These are phyloP conservation scores for Amesomyces nigricolor DNA, from an alignment of 2,329 filamentous ascomycete genomes.

Conservation along the genomic window DNA sequence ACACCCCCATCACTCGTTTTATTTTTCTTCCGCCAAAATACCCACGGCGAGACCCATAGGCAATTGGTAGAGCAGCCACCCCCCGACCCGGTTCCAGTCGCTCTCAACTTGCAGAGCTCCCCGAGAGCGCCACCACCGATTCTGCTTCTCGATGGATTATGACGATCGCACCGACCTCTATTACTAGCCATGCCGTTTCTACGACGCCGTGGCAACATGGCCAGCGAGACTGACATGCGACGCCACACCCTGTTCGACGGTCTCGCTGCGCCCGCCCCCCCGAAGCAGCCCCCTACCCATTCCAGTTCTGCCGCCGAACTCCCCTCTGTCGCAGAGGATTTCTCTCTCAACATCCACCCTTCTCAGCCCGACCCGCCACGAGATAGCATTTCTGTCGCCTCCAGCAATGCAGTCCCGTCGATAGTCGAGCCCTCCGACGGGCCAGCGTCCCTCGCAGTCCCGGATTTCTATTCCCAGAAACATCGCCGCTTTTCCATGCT, in stretches of 20 bases:
- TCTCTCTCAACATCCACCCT: constrained; percentile 25
- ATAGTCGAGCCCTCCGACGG: constrained; percentile 30
- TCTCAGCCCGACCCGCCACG: constrained; percentile 30
- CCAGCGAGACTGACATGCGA: constrained; percentile 55
- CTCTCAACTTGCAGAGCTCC: constrained; percentile 6
- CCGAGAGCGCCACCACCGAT: constrained; percentile 3
- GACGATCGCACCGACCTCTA: constrained; percentile 25
- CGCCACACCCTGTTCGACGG: constrained; percentile 42
- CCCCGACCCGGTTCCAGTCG: constrained; percentile 3
- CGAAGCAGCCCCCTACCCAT: constrained; percentile 24
- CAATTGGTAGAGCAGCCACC: not conserved
- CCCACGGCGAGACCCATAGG: not conserved
- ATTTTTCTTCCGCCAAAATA: not conserved
- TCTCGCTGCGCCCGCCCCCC: constrained; percentile 19
- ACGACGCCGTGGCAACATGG: constrained; percentile 55
- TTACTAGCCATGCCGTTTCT: constrained; percentile 51
- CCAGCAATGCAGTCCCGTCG: constrained; percentile 23
- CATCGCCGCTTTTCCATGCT: constrained; percentile 64
- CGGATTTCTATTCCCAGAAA: constrained; percentile 48
- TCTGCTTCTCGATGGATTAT: constrained; percentile 24
- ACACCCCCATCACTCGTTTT: constrained; percentile 9
- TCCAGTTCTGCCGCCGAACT: constrained; percentile 26
- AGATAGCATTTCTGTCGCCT: constrained; percentile 28
- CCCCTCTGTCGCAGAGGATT: constrained; percentile 24
- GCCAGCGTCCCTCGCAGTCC: constrained; percentile 45